Base-by-base conservation (phyloP, 2,329 filamentous ascomycete species). In the Hypoxylon sp. region DNA sequence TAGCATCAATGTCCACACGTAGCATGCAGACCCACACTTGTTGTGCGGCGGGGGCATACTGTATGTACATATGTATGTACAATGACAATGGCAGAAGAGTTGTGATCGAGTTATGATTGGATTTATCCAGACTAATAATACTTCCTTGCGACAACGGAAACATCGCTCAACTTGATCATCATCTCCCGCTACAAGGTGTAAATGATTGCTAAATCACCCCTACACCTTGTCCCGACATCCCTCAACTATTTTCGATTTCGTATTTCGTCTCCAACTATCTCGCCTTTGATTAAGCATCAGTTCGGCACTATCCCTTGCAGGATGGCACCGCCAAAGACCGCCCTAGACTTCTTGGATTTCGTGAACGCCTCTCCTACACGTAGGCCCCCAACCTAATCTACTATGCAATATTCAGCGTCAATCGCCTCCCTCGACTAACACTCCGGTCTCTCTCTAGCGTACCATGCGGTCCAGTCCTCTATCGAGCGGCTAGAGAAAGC, bases 301-400 rank as follows among this genome's bases (percentile, higher is more conserved):
- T 74, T 73, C 67, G 69, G 65, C 60, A 74, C 65, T 56, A 63
- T 59, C 55, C 45, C 63, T 21, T 52, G 58, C 71, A 80, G 66
- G 74, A 88, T 88, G 86, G 82, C 85, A 52, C 82, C 85, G 55
- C 82, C 84, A 36, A 79, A 84, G 72, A 81, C 88, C 59, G 93
- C 93, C 60, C 83, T 91, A 81, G 93, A 97, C 84, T 97, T 98
- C 80, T 82, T 97, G 77, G 91, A 93, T 81, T 98, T 97, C 82
- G 91, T 98, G 79, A 97, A 98, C 81, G 92, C 91, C 70, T 98
- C 94, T 64, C 96, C 96, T 11, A 97, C 94, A 58, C 95, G 94
- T 97, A 86, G 63, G 32, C 65, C 41, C 67, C 57, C 41, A 36
- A 21, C 56, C 30, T 66, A 61, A 28, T 52, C 67, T 46, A 57